These are phyloP conservation scores for Apiospora rasikravindrae DNA, from an alignment of 2,329 filamentous ascomycete species.

Conservation along the genomic window DNA sequence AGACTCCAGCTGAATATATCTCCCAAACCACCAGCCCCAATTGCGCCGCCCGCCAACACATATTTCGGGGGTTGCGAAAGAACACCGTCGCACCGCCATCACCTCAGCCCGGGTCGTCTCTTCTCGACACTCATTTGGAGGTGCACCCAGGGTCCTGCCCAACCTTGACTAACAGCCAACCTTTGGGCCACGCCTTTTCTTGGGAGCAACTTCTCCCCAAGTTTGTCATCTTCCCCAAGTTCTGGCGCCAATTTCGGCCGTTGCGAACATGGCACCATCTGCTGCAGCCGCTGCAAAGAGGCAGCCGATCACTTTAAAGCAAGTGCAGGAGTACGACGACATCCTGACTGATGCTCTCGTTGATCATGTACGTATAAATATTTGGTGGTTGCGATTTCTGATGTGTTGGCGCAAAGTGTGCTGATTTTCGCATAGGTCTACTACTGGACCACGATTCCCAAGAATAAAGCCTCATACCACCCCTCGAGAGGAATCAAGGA, in stretches of 20 bases:
- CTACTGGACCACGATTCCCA: conserved; percentile 96
- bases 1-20: neutral
- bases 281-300: conserved; percentile 55
- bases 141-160: neutral
- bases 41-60: neutral
- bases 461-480: conserved; percentile 87
- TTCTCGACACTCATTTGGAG: neutral
- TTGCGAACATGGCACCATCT: conserved; percentile 29
- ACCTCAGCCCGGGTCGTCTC: neutral
- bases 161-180: neutral
- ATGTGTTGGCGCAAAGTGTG: conserved; percentile 22
- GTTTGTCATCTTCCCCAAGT: neutral
- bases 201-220: neutral
- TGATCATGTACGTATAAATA: conserved; percentile 75
- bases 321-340: conserved; percentile 93
- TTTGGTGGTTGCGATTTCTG: conserved; percentile 6
- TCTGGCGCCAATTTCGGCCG: neutral
- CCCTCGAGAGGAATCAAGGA: conserved; percentile 79
- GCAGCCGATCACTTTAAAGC: conserved; percentile 80
- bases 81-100: neutral
- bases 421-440: conserved; percentile 67
- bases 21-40: neutral
- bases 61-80: neutral
- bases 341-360: conserved; percentile 93
- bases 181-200: neutral